These are phyloP conservation scores for Viola odorata DNA, from an alignment of 345 rosid species.

Conservation along the genomic window DNA sequence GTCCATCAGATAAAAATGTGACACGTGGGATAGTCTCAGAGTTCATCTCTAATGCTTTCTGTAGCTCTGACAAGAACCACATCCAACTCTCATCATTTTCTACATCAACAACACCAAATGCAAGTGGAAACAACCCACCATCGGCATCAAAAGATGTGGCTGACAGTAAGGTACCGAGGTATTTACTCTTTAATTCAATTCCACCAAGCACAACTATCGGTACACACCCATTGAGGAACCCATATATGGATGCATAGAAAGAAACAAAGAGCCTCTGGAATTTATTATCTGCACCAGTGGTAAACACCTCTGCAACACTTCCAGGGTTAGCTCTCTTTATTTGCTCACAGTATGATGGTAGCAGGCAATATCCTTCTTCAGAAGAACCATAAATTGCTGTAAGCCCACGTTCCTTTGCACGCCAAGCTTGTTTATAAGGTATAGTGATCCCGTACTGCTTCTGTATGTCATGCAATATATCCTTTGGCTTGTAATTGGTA, in stretches of 20 bases:
- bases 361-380: conserved; percentile 53
- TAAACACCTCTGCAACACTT: conserved; percentile 43
- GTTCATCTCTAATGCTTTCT: conserved; percentile 37
- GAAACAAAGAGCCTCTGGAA: conserved; percentile 48
- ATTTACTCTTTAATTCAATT: conserved; percentile 46
- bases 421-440: conserved; percentile 62
- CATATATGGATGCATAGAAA: conserved; percentile 35
- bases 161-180: conserved; percentile 47
- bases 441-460: conserved; percentile 44
- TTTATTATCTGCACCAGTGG: conserved; percentile 40
- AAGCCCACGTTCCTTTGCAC: conserved; percentile 57
- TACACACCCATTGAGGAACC: conserved; percentile 49
- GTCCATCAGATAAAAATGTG: conserved; percentile 37
- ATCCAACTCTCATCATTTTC: conserved; percentile 51
- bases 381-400: conserved; percentile 57
- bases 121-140: conserved; percentile 51
- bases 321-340: conserved; percentile 44
- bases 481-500: conserved; percentile 53
- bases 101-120: conserved; percentile 46
- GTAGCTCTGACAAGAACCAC: conserved; percentile 56
- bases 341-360: conserved; percentile 46
- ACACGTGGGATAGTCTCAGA: conserved; percentile 29
- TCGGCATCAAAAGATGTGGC: conserved; percentile 54
- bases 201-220: conserved; percentile 46
- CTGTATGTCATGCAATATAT: conserved; percentile 48